A percentile compares a stretch with the other conserved stretches of the same genome.
Evolutionary conservation across 2,329 filamentous ascomycete genomes (phyloP).

Genomic region (Alternaria arbusti): DNA sequence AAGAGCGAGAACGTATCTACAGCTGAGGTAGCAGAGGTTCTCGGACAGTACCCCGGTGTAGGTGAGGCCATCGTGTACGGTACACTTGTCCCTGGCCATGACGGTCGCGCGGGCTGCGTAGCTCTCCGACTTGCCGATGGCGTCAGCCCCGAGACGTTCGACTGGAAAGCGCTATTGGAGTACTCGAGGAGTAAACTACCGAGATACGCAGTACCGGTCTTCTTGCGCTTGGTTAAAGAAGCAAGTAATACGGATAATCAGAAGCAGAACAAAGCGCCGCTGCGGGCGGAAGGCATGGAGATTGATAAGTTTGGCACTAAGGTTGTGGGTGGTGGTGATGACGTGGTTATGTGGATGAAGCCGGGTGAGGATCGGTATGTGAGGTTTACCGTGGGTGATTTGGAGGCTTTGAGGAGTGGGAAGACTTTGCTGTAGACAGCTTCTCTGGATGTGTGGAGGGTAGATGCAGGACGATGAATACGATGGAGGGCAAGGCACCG

Average conservation of each 20-base stretch:
- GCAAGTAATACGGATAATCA: constrained; percentile 72
- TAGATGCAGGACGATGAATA: not conserved
- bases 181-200: constrained; percentile 57
- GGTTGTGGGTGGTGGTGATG: constrained; percentile 27
- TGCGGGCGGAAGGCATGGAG: constrained; percentile 71
- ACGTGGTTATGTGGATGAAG: constrained; percentile 38
- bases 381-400: constrained; percentile 24
- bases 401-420: constrained; percentile 27
- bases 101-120: constrained; percentile 61
- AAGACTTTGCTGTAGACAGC: constrained; percentile 15
- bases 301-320: constrained; percentile 49
- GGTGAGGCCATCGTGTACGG: constrained; percentile 56
- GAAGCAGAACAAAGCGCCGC: constrained; percentile 77
- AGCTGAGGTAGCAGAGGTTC: constrained; percentile 53
- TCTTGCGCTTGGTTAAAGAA: constrained; percentile 66
- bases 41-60: constrained; percentile 51
- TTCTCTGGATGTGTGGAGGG: not conserved
- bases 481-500: not conserved
- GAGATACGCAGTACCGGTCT: constrained; percentile 75
- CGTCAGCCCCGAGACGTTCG: constrained; percentile 28
- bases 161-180: constrained; percentile 32
- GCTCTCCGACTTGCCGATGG: constrained; percentile 61
- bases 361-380: constrained; percentile 34
- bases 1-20: constrained; percentile 57
- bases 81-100: constrained; percentile 52